Base-by-base conservation (phyloP, 169 alveolate genomes). In the Cryptosporidium xiaoi region DNA sequence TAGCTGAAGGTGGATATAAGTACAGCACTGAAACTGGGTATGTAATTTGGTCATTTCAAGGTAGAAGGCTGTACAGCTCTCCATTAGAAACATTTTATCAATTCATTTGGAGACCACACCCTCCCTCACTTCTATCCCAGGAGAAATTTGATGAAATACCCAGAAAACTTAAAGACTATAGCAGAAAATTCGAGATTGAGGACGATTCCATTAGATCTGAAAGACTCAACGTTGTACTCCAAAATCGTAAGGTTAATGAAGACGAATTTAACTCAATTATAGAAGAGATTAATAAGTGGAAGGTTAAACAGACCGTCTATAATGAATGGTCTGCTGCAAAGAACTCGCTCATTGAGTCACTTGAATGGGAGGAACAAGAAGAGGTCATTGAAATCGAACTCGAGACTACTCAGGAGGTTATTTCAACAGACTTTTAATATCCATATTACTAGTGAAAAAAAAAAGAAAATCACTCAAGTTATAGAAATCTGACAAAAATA, bases 51-150 rank as follows among this genome's bases (percentile, higher is more conserved):
- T 89, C 96, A 0, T 93, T 95, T 83, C 97, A 95, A 90, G 98
- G 98, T 5, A 92, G 94, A 82, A 92, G 92, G 77, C 83, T 93
- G 68, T 92, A 93, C 92, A 91, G 92, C 82, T 68, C 92, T 12
- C 90, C 94, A 87, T 90, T 92, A 82, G 96, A 95, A 46, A 83
- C 92, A 67, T 93, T 95, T 71, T 94, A 91, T 90, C 94, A 93
- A 83, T 94, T 95, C 66, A 90, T 92, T 18, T 95, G 96, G 94
- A 67, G 98, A 71, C 97, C 97, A 7, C 97, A 95, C 48, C 98
- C 98, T 4, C 94, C 96, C 24, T 90, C 97, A 1, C 84, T 95
- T 40, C 62, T 95, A 77, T 85, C 94, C 48, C 92, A 77, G 66
- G 90, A 90, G 55, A 92, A 92, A 71, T 89, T 93, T 51, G 94